Evolutionary conservation across 1,284 basidiomycete genomes (phyloP).

Genomic region (Moniliophthora roreri): DNA sequence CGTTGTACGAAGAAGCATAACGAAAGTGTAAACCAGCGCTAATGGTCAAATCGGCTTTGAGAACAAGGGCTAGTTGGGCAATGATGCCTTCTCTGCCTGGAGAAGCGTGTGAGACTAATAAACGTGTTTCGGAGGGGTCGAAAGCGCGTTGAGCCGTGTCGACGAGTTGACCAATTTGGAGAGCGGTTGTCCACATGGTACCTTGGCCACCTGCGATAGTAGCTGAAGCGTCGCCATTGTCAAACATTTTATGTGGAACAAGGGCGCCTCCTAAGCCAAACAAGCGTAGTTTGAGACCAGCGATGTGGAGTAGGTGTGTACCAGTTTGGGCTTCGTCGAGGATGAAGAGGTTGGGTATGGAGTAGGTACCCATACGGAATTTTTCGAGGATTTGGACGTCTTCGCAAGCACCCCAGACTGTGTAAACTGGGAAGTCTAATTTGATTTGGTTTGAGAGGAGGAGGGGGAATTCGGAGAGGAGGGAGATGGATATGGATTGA

Average conservation of each 20-base stretch:
- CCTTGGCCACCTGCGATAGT: constrained; percentile 98
- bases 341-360: constrained; percentile 86
- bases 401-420: constrained; percentile 97
- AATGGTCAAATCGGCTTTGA: constrained; percentile 94
- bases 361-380: constrained; percentile 81
- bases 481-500: constrained; percentile 64
- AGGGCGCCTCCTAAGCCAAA: constrained; percentile 96
- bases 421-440: constrained; percentile 91
- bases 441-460: constrained; percentile 88
- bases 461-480: constrained; percentile 92
- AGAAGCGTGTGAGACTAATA: constrained; percentile 91
- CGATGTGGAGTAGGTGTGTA: constrained; percentile 87
- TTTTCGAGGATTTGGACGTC: constrained; percentile 93
- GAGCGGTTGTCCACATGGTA: constrained; percentile 98
- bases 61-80: constrained; percentile 83
- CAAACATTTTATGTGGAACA: constrained; percentile 96
- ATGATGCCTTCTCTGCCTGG: constrained; percentile 94
- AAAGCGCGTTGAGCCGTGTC: constrained; percentile 96
- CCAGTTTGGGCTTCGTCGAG: constrained; percentile 86
- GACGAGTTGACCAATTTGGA: constrained; percentile 97
- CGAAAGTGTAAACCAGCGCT: constrained; percentile 98
- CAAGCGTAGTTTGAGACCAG: constrained; percentile 90
- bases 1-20: constrained; percentile 95
- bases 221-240: constrained; percentile 91
- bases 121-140: constrained; percentile 90